Evolutionary conservation across 371 early-diverging fungal species (phyloP).

Genomic region (Chytridium lagenaria): DNA sequence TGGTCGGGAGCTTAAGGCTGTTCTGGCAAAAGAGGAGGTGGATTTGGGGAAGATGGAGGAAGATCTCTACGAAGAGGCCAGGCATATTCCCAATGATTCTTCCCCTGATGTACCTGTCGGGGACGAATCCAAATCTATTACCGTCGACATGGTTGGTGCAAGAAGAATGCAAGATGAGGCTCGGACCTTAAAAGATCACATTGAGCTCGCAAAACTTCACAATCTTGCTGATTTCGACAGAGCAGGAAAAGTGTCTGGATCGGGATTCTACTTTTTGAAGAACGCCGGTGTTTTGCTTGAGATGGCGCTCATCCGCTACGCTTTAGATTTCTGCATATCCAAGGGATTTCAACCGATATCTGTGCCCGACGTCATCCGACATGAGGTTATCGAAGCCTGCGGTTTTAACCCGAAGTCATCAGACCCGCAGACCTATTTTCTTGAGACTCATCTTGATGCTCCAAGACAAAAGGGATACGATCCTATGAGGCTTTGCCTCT

Average conservation of each 20-base stretch:
- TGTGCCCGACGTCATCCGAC: constrained; percentile 86
- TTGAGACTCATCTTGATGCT: constrained; percentile 43
- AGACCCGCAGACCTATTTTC: constrained; percentile 85
- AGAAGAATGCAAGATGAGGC: constrained; percentile 1
- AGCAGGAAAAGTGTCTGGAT: constrained; percentile 83
- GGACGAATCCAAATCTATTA: constrained; percentile 62
- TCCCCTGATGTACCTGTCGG: constrained; percentile 73
- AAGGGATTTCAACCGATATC: constrained; percentile 79
- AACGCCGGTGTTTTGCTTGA: constrained; percentile 86
- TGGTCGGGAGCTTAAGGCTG: constrained; percentile 58
- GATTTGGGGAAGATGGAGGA: constrained; percentile 51
- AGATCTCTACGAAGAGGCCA: constrained; percentile 60
- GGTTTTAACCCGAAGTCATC: constrained; percentile 86
- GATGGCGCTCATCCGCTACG: constrained; percentile 83
- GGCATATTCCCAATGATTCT: constrained; percentile 75
- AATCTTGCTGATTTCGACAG: constrained; percentile 85
- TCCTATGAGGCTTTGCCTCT: constrained; percentile 67
- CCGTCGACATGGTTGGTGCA: constrained; percentile 45
- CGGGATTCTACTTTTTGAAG: constrained; percentile 86
- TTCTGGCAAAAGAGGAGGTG: constrained; percentile 50
- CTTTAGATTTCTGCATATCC: constrained; percentile 73
- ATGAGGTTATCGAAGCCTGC: constrained; percentile 83
- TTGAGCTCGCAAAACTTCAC: constrained; percentile 65
- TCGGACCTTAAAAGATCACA: constrained; percentile 66
- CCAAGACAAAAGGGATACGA: constrained; percentile 28